Evolutionary conservation across 192 early-diverging fungal species (phyloP).

Genomic region (Blastocladiella britannica): DNA sequence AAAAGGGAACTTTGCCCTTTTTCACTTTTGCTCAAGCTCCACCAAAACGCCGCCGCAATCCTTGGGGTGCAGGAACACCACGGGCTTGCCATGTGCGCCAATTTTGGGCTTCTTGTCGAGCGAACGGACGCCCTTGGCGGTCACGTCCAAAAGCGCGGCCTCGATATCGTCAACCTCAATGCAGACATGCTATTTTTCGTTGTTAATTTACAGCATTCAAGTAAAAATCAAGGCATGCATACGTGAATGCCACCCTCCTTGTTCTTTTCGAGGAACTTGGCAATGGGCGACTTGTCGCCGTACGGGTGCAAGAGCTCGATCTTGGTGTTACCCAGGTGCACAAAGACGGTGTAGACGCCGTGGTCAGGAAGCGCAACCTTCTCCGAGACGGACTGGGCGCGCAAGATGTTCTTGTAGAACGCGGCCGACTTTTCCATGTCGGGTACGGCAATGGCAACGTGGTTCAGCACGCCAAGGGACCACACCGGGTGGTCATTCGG

Average conservation of each 20-base stretch:
- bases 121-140: constrained; percentile 33
- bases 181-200: not conserved
- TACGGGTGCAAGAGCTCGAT: constrained; percentile 57
- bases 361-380: constrained; percentile 53
- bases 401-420: constrained; percentile 53
- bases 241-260: constrained; percentile 59
- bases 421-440: constrained; percentile 42
- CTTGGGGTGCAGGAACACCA: constrained; percentile 63
- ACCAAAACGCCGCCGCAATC: constrained; percentile 65
- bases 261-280: constrained; percentile 58
- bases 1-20: not conserved
- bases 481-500: constrained; percentile 21
- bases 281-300: constrained; percentile 55
- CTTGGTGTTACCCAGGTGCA: constrained; percentile 68
- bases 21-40: constrained; percentile 34
- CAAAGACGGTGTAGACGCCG: constrained; percentile 70
- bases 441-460: constrained; percentile 63
- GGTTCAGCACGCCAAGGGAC: constrained; percentile 55
- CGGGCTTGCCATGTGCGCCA: constrained; percentile 59
- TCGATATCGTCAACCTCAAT: constrained; percentile 38
- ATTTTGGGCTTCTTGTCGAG: constrained; percentile 55
- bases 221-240: constrained; percentile 24
- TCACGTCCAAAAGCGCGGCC: constrained; percentile 42
- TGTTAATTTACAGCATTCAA: not conserved
- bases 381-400: constrained; percentile 38